Evolutionary conservation across 352 stramenopile species (phyloP).

Genomic region (Phytopythium sindhum): DNA sequence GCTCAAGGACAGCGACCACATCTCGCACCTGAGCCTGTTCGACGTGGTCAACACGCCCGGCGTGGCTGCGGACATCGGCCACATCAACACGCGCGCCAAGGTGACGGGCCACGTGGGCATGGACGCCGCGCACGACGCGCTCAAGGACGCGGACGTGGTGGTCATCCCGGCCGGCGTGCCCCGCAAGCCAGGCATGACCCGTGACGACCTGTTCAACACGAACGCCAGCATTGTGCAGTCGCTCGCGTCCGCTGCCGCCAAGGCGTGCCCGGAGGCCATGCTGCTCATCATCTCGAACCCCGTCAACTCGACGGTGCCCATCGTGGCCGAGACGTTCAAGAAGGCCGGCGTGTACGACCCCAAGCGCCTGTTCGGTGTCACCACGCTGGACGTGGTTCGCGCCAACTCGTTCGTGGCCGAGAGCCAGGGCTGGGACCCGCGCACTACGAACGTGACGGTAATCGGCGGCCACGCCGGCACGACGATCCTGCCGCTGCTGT

Average conservation of each 20-base stretch:
- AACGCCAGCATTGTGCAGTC: constrained; percentile 97
- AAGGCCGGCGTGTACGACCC: constrained; percentile 95
- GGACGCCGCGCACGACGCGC: constrained; percentile 67
- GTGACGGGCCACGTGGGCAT: constrained; percentile 73
- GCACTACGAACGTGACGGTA: constrained; percentile 90
- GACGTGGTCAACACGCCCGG: constrained; percentile 98
- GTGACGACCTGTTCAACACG: constrained; percentile 95
- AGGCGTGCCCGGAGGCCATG: constrained; percentile 96
- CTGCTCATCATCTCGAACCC: constrained; percentile 99
- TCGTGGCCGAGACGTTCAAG: constrained; percentile 98
- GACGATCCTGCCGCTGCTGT: constrained; percentile 99
- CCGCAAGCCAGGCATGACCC: constrained; percentile 97
- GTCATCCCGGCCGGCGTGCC: constrained; percentile 99
- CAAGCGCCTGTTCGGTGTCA: constrained; percentile 98
- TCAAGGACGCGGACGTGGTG: constrained; percentile 93
- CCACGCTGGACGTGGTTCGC: constrained; percentile 97
- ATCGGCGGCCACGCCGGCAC: constrained; percentile 99
- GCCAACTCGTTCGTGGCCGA: constrained; percentile 95
- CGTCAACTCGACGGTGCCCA: constrained; percentile 99
- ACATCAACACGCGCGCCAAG: constrained; percentile 89
- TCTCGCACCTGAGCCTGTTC: constrained; percentile 96
- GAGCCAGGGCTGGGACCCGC: constrained; percentile 76
- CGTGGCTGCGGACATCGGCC: constrained; percentile 96
- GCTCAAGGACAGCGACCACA: constrained; percentile 95
- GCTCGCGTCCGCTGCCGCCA: constrained; percentile 92